Conservation (phyloP, 768 basidiomycete species). For the Leucocoprinus birnbaumii region DNA sequence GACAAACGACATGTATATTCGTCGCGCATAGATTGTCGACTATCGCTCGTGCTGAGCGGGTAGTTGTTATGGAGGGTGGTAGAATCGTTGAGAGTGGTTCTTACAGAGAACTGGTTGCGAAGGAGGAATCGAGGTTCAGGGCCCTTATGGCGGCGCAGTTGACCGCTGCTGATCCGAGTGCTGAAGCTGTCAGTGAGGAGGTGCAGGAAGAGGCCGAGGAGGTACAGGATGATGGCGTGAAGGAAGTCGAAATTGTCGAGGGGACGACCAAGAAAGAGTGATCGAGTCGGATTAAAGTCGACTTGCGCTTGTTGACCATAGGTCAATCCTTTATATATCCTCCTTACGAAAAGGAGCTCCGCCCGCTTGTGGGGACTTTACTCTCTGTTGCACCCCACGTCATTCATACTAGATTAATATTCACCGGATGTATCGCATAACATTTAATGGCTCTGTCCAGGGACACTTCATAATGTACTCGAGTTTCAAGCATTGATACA, state of each 20-base stretch:
- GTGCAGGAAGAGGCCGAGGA: constrained; percentile 12
- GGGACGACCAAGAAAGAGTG: neutral
- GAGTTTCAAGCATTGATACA: neutral
- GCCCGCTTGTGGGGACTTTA: too few relatives aligned
- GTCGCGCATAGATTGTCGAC: constrained; percentile 90
- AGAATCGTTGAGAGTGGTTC: constrained; percentile 80
- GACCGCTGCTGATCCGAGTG: constrained; percentile 35
- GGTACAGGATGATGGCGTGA: neutral
- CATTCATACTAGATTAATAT: neutral
- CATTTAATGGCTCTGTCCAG: neutral
- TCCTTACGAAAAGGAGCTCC: neutral
- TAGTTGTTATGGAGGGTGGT: constrained; percentile 88
- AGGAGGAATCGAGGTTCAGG: constrained; percentile 76
- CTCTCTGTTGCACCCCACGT: neutral
- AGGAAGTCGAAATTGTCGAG: neutral
- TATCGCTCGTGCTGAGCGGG: constrained; percentile 85
- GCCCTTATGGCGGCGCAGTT: constrained; percentile 89
- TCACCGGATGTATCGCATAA: neutral
- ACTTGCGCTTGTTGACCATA: neutral
- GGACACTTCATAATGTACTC: too few relatives aligned
- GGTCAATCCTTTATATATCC: neutral
- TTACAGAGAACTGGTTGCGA: constrained; percentile 73
- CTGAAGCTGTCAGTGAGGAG: constrained; percentile 19
- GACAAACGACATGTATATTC: constrained; percentile 83
- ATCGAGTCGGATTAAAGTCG: neutral